Evolutionary conservation across 371 early-diverging fungal species (phyloP).

Genomic region (Actinomortierella ambigua): DNA sequence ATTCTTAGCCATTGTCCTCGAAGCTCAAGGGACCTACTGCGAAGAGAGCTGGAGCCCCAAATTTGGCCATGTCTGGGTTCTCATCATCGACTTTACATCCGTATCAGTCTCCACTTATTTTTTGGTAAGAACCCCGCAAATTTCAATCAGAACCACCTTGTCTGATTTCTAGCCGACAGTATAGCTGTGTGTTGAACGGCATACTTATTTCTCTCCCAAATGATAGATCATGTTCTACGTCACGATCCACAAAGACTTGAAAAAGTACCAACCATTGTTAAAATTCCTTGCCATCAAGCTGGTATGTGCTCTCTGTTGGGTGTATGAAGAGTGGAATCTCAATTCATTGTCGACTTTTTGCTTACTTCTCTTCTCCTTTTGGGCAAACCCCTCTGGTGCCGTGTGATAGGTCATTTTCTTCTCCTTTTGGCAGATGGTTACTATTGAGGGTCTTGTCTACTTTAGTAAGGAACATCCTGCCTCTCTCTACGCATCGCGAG

Average conservation of each 20-base stretch:
- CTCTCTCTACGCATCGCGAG: no score
- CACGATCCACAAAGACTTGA: slow-evolving; percentile 49
- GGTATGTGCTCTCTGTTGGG: no score
- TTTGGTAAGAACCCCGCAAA: slow-evolving; percentile 49
- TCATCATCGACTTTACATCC: slow-evolving; percentile 34
- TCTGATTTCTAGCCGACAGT: no score
- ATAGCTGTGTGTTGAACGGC: no score
- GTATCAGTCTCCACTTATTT: slow-evolving; percentile 45
- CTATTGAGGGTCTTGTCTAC: slow-evolving; percentile 38
- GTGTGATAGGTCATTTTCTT: slow-evolving; percentile 43
- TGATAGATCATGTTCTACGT: slow-evolving; percentile 60
- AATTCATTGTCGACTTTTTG: no score
- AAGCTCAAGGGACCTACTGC: slow-evolving; percentile 25
- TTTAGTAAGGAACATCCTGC: slow-evolving; percentile 19
- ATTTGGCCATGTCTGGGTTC: slow-evolving; percentile 50
- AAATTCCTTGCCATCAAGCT: slow-evolving; percentile 49
- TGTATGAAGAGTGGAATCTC: not conserved
- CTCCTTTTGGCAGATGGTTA: slow-evolving; percentile 45
- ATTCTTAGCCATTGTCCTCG: slow-evolving; percentile 28
- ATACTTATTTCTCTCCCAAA: not conserved
- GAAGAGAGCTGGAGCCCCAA: slow-evolving; percentile 44
- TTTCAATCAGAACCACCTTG: no score
- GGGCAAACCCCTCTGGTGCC: not conserved
- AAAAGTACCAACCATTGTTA: slow-evolving; percentile 38
- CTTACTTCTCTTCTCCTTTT: not conserved